These are phyloP conservation scores for Colletotrichum euphorbiae DNA, from an alignment of 2,329 filamentous ascomycete species.

Conservation along the genomic window DNA sequence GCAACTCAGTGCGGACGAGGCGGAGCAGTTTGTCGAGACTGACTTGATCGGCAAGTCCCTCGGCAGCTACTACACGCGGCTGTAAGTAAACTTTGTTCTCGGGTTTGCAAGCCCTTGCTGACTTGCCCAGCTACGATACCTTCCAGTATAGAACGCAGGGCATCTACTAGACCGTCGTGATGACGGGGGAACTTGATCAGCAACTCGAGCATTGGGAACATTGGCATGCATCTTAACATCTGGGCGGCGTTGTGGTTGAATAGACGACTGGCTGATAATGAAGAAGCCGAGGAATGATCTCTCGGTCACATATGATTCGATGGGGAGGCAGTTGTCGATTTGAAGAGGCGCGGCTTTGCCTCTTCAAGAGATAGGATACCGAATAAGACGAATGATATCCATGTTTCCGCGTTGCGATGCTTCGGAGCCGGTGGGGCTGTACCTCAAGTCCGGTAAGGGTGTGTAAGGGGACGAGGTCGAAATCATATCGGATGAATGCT, in stretches of 20 bases:
- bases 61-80: constrained; percentile 87
- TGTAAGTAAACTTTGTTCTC: constrained; percentile 64
- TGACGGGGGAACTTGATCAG: constrained; percentile 13
- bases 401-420: constrained; percentile 22
- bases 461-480: no score
- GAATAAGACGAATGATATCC: constrained; percentile 35
- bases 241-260: constrained; percentile 41
- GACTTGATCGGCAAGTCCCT: constrained; percentile 84
- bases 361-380: constrained; percentile 34
- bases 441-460: no score
- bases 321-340: constrained; percentile 4
- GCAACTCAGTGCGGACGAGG: constrained; percentile 84
- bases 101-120: neutral
- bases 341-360: constrained; percentile 2
- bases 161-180: constrained; percentile 72
- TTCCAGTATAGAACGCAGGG: constrained; percentile 91
- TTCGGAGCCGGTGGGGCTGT: neutral
- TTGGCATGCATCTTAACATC: constrained; percentile 38
- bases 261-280: constrained; percentile 39
- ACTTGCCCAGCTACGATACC: constrained; percentile 74
- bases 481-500: no score
- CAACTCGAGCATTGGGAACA: constrained; percentile 30
- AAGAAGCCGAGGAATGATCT: constrained; percentile 34
- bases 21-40: constrained; percentile 82
- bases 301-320: constrained; percentile 30